A percentile compares a stretch with the other conserved stretches of the same genome.
These are phyloP conservation scores for Cryptococcus sp. DNA, from an alignment of 1,284 basidiomycete genomes.

Conservation along the genomic window DNA sequence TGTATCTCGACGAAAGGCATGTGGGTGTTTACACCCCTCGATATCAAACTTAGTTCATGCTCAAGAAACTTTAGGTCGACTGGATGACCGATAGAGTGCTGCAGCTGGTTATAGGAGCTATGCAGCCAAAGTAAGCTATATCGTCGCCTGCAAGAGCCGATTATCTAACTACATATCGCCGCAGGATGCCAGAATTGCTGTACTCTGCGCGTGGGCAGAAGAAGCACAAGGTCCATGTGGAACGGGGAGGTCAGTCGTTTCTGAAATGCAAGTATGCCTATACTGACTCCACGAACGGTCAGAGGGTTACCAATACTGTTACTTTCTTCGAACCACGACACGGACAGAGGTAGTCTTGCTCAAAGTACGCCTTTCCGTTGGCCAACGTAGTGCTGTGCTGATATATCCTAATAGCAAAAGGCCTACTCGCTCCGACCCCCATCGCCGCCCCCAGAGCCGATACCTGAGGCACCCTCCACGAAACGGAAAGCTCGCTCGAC, in stretches of 20 bases:
- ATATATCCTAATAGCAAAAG: constrained; percentile 35
- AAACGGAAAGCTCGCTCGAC: constrained; percentile 25
- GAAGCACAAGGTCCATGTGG: constrained; percentile 49
- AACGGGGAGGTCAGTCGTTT: constrained; percentile 39
- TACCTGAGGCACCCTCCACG: constrained; percentile 5
- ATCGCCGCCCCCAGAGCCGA: constrained; percentile 29
- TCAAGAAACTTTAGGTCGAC: constrained; percentile 31
- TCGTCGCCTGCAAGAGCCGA: too few relatives aligned
- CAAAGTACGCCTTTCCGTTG: constrained; percentile 29
- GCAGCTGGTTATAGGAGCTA: constrained; percentile 42
- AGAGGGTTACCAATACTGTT: constrained; percentile 51
- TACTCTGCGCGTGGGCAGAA: constrained; percentile 29
- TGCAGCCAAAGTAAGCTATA: constrained; percentile 38
- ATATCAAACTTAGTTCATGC: not conserved
- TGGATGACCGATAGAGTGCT: constrained; percentile 48
- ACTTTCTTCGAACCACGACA: constrained; percentile 47
- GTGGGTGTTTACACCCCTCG: constrained; percentile 19
- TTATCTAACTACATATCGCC: not conserved
- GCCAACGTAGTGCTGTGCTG: constrained; percentile 2
- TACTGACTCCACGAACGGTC: not conserved
- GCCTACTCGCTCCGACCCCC: constrained; percentile 39
- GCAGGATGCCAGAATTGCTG: constrained; percentile 35
- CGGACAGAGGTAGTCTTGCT: constrained; percentile 49
- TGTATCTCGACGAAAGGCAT: constrained; percentile 52
- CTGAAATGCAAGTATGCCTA: constrained; percentile 6